phyloP scores from a whole-genome alignment of 768 basidiomycete species.

The button mushroom (Agaricus bisporus) region DNA sequence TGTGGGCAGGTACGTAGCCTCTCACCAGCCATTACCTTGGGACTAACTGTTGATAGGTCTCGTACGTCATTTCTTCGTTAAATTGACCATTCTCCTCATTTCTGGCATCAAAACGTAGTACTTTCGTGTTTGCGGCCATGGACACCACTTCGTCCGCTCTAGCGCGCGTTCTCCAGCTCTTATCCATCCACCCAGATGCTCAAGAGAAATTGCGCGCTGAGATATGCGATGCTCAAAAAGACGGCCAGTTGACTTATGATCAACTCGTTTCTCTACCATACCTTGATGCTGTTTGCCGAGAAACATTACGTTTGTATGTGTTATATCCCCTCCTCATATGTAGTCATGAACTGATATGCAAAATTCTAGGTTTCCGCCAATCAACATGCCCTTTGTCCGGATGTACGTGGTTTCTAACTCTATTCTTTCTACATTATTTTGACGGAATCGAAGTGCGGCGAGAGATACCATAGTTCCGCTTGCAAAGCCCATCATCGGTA shows the following conservation, averaged over 20 bases:
- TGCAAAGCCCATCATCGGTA: slow-evolving; percentile 33
- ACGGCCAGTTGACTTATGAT: slow-evolving; percentile 28
- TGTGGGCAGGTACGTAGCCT: slow-evolving; percentile 23
- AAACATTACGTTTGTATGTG: slow-evolving; percentile 32
- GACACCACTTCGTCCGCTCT: slow-evolving; percentile 38
- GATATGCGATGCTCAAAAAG: slow-evolving; percentile 21
- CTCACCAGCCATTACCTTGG: neutral
- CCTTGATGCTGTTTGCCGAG: slow-evolving; percentile 34
- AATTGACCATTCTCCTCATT: neutral
- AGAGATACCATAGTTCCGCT: slow-evolving; percentile 32
- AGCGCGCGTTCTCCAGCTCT: slow-evolving; percentile 16
- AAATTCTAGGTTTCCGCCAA: slow-evolving; percentile 16
- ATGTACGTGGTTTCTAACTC: neutral
- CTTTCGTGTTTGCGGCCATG: slow-evolving; percentile 33
- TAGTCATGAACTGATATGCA: slow-evolving; percentile 15
- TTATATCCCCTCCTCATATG: neutral
- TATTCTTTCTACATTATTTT: slow-evolving; percentile 13
- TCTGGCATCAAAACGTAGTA: slow-evolving; percentile 18
- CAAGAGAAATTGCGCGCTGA: slow-evolving; percentile 33
- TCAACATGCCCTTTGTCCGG: slow-evolving; percentile 16
- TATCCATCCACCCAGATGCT: slow-evolving; percentile 25
- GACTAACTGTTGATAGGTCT: neutral
- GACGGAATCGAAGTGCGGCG: slow-evolving; percentile 5
- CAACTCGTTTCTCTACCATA: slow-evolving; percentile 29
- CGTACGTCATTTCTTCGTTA: neutral